Percentiles rank a stretch among this genome's conserved stretches.
These are phyloP conservation scores for Fraxinus nigra DNA, from an alignment of 305 asterid genomes.

Conservation along the genomic window DNA sequence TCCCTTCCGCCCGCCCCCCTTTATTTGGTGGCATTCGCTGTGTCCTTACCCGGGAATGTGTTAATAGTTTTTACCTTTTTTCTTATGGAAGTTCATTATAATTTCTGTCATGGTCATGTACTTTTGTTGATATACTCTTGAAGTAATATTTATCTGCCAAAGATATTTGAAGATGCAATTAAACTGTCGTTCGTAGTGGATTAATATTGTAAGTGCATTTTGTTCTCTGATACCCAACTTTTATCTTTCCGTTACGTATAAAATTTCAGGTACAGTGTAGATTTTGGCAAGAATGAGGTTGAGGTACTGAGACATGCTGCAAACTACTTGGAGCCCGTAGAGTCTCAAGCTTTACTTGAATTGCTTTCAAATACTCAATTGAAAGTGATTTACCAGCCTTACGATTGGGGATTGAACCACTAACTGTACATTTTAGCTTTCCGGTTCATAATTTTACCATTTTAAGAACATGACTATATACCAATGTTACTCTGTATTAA, in stretches of 20 bases:
- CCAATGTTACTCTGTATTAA: not conserved
- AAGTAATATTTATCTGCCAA: not conserved
- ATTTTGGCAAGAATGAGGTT: conserved; percentile 72
- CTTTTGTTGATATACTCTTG: not conserved
- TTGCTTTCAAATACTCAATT: conserved; percentile 58
- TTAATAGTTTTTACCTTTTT: not conserved
- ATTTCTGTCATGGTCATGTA: not conserved
- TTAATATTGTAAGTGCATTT: not conserved
- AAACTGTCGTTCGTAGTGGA: not conserved
- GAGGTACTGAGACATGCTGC: conserved; percentile 88
- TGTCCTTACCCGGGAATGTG: not conserved
- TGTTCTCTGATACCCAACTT: not conserved
- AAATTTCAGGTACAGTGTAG: conserved; percentile 62
- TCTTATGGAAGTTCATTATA: not conserved
- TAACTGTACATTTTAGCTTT: conserved; percentile 21
- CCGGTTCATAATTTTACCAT: not conserved
- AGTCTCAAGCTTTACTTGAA: conserved; percentile 60
- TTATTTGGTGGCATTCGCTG: not conserved
- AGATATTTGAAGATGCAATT: not conserved
- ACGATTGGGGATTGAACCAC: conserved; percentile 80
- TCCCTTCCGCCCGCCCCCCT: not conserved
- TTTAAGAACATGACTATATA: not conserved
- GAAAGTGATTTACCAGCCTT: conserved; percentile 61
- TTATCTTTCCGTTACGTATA: not conserved
- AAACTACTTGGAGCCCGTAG: conserved; percentile 55